Conservation (phyloP, 306 rosid species). For the Erythrophleum fordii region DNA sequence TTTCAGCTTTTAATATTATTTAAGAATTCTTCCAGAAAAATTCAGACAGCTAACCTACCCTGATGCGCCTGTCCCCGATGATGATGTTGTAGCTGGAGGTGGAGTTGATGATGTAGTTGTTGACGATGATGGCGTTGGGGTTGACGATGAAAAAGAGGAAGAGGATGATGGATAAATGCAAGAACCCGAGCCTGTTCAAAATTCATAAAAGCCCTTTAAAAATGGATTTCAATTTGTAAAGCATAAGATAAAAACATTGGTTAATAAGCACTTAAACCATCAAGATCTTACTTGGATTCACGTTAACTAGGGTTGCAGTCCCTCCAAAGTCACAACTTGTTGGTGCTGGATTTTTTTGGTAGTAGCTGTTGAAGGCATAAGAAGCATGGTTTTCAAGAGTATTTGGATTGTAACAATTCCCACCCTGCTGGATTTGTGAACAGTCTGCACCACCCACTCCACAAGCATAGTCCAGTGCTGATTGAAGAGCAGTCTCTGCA, state of each 20-base stretch:
- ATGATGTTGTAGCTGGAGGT: conserved; percentile 35
- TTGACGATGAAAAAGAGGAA: conserved; percentile 44
- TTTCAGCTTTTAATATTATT: conserved; percentile 18
- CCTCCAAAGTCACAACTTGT: conserved; percentile 97
- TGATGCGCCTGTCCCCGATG: conserved; percentile 54
- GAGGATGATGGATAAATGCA: conserved; percentile 64
- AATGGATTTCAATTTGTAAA: conserved; percentile 5
- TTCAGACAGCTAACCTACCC: conserved; percentile 50
- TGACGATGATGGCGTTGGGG: conserved; percentile 2
- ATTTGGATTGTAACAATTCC: conserved; percentile 75
- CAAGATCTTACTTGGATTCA: conserved; percentile 83
- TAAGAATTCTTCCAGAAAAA: background rate
- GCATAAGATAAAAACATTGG: background rate
- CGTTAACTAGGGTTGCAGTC: conserved; percentile 61
- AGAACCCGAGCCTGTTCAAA: conserved; percentile 67
- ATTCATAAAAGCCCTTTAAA: conserved; percentile 24
- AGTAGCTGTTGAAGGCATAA: conserved; percentile 91
- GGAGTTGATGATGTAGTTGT: conserved; percentile 23
- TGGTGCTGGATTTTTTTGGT: conserved; percentile 80
- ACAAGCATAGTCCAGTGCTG: conserved; percentile 95
- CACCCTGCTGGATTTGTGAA: conserved; percentile 84
- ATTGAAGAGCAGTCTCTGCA: conserved; percentile 64
- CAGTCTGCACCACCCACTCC: conserved; percentile 82
- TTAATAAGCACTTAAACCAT: background rate
- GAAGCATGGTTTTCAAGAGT: conserved; percentile 90